Percentiles rank a stretch among this genome's conserved stretches.
phyloP scores from a whole-genome alignment of 2,329 filamentous ascomycete genomes.

The Neonectria ditissima region DNA sequence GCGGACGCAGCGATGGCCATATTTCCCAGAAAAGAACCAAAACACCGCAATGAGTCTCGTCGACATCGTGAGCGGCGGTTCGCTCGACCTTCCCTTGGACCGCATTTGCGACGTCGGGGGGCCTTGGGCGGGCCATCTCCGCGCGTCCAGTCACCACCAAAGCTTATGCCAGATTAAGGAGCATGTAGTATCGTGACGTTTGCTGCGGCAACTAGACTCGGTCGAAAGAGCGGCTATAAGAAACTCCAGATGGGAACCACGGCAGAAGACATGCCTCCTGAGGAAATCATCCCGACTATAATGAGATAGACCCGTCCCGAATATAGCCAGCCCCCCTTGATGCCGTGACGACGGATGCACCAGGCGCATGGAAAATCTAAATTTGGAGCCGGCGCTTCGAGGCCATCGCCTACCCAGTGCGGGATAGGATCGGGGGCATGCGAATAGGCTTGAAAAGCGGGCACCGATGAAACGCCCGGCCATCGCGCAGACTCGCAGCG shows the following conservation, averaged over 20 bases:
- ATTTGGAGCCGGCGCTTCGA: constrained; percentile 38
- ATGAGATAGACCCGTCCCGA: neutral
- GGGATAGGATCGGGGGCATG: no score
- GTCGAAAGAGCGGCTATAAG: neutral
- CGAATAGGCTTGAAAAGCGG: constrained; percentile 14
- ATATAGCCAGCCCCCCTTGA: constrained; percentile 17
- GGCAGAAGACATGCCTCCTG: neutral
- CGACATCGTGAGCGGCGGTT: neutral
- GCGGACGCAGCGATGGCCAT: neutral
- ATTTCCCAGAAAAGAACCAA: neutral
- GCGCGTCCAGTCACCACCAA: neutral
- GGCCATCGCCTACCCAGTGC: constrained; percentile 31
- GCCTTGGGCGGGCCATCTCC: constrained; percentile 7
- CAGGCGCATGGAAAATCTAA: constrained; percentile 28
- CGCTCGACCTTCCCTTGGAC: neutral
- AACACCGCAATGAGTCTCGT: neutral
- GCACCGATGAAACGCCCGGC: constrained; percentile 37
- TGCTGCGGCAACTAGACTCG: neutral
- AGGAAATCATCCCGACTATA: neutral
- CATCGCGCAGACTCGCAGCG: constrained; percentile 30
- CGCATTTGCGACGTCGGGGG: constrained; percentile 17
- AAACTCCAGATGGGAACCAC: neutral
- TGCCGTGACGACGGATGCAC: constrained; percentile 26
- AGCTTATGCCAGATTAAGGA: neutral
- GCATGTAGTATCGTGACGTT: neutral